Evolutionary conservation across 345 rosid genomes (phyloP).

Genomic region (Eucalyptus polybractea): DNA sequence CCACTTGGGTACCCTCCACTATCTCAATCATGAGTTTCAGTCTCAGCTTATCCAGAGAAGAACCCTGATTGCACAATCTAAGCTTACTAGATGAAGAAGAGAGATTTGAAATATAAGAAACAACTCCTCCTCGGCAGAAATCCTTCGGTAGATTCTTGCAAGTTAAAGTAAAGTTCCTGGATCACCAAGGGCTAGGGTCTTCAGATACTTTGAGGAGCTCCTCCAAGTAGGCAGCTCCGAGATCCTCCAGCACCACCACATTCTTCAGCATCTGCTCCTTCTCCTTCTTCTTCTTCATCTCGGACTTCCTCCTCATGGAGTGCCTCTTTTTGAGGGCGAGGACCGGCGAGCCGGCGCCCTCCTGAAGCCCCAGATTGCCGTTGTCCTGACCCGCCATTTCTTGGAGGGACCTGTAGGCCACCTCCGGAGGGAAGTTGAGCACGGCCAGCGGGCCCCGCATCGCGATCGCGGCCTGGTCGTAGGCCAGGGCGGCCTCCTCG

Average conservation of each 20-base stretch:
- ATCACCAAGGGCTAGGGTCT: slow-evolving; percentile 3
- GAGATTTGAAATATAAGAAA: not conserved
- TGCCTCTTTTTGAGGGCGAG: slow-evolving; percentile 39
- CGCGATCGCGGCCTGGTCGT: slow-evolving; percentile 64
- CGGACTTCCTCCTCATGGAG: slow-evolving; percentile 23
- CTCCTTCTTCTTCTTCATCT: slow-evolving; percentile 22
- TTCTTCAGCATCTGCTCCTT: slow-evolving; percentile 9
- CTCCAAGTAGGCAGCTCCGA: slow-evolving; percentile 52
- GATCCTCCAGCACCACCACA: slow-evolving; percentile 44
- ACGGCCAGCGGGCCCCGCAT: slow-evolving; percentile 39
- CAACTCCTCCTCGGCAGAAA: not conserved
- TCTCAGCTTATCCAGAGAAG: not conserved
- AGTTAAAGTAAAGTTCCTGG: not conserved
- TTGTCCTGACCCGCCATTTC: slow-evolving; percentile 7
- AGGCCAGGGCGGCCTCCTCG: slow-evolving; percentile 56
- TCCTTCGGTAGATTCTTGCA: not conserved
- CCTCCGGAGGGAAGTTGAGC: slow-evolving; percentile 37
- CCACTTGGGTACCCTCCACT: not conserved
- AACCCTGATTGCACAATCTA: not conserved
- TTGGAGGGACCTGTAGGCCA: slow-evolving; percentile 26
- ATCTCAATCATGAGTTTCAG: not conserved
- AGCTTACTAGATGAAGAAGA: not conserved
- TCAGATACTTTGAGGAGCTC: slow-evolving; percentile 34
- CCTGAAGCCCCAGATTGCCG: not conserved
- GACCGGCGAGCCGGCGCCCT: slow-evolving; percentile 38